Evolutionary conservation across 192 early-diverging fungal species (phyloP).

Genomic region (Entomortierella beljakovae): DNA sequence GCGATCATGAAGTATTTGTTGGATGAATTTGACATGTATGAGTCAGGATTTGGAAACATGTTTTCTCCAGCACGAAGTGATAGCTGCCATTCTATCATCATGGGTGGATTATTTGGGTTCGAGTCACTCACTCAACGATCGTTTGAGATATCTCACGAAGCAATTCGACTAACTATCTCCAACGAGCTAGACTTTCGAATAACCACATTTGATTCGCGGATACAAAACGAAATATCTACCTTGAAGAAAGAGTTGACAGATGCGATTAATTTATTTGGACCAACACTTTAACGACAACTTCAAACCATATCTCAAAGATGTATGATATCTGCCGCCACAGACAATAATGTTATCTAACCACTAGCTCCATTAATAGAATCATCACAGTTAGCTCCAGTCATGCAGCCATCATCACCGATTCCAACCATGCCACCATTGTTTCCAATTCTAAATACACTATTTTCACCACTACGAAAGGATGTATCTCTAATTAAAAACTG

Average conservation of each 20-base stretch:
- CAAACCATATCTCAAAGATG: neutral
- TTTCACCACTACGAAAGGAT: too few relatives aligned
- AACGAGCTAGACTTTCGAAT: neutral
- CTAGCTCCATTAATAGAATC: too few relatives aligned
- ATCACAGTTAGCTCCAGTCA: too few relatives aligned
- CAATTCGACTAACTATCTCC: neutral
- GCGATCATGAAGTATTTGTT: conserved; percentile 17
- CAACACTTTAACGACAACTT: neutral
- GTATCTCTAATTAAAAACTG: too few relatives aligned
- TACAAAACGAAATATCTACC: neutral
- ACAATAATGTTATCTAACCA: too few relatives aligned
- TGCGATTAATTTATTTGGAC: neutral
- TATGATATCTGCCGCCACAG: too few relatives aligned
- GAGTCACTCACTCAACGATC: neutral
- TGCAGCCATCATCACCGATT: too few relatives aligned
- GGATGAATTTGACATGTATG: neutral
- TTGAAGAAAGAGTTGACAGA: neutral
- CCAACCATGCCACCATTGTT: too few relatives aligned
- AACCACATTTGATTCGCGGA: neutral
- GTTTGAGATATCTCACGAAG: neutral
- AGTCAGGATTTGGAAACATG: conserved; percentile 13
- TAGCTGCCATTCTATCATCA: conserved; percentile 1
- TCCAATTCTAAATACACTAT: too few relatives aligned
- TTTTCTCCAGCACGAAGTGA: conserved; percentile 1
- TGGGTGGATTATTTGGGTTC: neutral